Percentiles rank a stretch among this genome's conserved stretches.
phyloP scores from a whole-genome alignment of 1,139 yeast genomes.

The Nakaseomyces nivariensis region DNA sequence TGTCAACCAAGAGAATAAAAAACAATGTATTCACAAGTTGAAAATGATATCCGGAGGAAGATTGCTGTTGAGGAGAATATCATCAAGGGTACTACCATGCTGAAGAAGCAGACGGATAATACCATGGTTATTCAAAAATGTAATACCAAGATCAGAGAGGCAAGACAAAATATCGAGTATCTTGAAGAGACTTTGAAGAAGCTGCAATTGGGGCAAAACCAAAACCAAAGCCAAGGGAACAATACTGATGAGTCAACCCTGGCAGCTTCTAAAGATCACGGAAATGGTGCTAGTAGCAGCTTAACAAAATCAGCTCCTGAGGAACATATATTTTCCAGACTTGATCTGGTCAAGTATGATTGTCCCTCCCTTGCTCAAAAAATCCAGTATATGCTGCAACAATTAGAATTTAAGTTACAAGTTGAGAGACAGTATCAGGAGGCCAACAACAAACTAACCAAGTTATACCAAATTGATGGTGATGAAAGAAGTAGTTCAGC shows the following conservation, averaged over 20 bases:
- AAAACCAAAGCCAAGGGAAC: background rate
- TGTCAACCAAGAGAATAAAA: no score
- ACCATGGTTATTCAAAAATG: slow-evolving; percentile 81
- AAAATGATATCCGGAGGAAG: slow-evolving; percentile 60
- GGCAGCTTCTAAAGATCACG: background rate
- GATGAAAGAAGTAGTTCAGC: slow-evolving; percentile 78
- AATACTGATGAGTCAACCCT: slow-evolving; percentile 3
- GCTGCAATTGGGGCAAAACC: slow-evolving; percentile 36
- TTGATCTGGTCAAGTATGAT: slow-evolving; percentile 83
- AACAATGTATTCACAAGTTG: slow-evolving; percentile 19
- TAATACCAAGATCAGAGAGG: slow-evolving; percentile 82
- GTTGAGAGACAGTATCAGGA: slow-evolving; percentile 89
- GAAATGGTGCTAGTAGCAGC: slow-evolving; percentile 7
- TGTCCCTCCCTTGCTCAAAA: slow-evolving; percentile 94
- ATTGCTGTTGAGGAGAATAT: slow-evolving; percentile 82
- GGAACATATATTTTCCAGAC: slow-evolving; percentile 38
- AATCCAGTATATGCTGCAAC: slow-evolving; percentile 91
- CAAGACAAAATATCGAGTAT: slow-evolving; percentile 83
- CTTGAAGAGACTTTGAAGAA: slow-evolving; percentile 68
- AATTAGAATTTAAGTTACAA: slow-evolving; percentile 82
- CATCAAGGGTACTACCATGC: slow-evolving; percentile 74
- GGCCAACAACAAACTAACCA: slow-evolving; percentile 83
- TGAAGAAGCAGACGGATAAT: slow-evolving; percentile 70
- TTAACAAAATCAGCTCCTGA: slow-evolving; percentile 25
- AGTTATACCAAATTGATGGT: slow-evolving; percentile 81